These are phyloP conservation scores for Astragalus membranaceus DNA, from an alignment of 306 rosid genomes.

Conservation along the genomic window DNA sequence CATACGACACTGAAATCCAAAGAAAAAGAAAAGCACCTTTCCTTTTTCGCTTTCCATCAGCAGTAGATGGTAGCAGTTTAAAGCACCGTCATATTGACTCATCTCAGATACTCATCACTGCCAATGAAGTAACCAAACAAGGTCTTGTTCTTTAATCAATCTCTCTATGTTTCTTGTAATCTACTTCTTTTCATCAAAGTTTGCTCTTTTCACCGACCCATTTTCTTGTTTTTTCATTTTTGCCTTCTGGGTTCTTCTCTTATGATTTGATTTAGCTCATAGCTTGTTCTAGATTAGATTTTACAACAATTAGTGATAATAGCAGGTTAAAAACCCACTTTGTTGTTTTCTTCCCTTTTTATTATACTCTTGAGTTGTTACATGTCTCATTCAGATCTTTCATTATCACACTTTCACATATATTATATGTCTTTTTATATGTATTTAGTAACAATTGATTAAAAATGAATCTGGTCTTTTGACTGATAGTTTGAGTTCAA, in stretches of 20 bases:
- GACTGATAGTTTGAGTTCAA: constrained; percentile 1
- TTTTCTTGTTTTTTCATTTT: not conserved
- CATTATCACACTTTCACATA: not conserved
- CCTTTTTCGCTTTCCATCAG: not conserved
- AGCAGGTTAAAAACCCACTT: constrained; percentile 16
- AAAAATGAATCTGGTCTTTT: not conserved
- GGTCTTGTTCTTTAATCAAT: not conserved
- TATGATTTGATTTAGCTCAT: not conserved
- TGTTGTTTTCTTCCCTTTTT: not conserved
- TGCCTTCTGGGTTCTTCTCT: not conserved
- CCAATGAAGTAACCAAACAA: not conserved
- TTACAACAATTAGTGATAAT: not conserved
- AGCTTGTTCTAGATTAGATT: not conserved
- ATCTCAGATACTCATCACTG: not conserved
- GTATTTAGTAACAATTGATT: not conserved
- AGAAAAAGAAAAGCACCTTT: not conserved
- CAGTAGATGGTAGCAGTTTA: not conserved
- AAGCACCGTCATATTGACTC: not conserved
- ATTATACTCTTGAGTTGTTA: not conserved
- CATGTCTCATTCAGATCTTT: not conserved
- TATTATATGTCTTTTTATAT: not conserved
- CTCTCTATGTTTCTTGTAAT: not conserved
- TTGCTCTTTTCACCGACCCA: not conserved
- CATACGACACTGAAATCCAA: not conserved
- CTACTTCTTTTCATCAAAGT: not conserved